These are phyloP conservation scores for Rauvolfia tetraphylla DNA, from an alignment of 257 asterid species.

Conservation along the genomic window DNA sequence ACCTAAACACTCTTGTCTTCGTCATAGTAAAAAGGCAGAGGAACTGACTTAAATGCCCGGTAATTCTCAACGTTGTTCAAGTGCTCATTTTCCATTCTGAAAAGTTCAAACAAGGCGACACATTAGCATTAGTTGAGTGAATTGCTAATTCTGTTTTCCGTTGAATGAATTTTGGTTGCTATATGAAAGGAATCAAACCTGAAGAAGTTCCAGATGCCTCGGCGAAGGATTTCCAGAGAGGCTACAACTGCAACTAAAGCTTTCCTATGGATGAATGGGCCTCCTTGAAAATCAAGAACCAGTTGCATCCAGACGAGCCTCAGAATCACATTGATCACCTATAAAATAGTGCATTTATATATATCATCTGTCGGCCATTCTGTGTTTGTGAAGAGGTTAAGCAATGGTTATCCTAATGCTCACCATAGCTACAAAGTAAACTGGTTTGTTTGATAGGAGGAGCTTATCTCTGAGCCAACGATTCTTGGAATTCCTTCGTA, in stretches of 20 bases:
- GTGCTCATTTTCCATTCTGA: slow-evolving; percentile 83
- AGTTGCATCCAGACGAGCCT: slow-evolving; percentile 94
- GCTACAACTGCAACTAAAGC: slow-evolving; percentile 61
- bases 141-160: background rate
- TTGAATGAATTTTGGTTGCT: background rate
- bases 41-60: slow-evolving; percentile 67
- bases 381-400: background rate
- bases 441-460: slow-evolving; percentile 51
- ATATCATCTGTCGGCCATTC: background rate
- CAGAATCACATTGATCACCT: slow-evolving; percentile 60
- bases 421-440: slow-evolving; percentile 74
- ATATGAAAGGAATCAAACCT: slow-evolving; percentile 36
- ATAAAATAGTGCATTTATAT: background rate
- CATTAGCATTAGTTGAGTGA: slow-evolving; percentile 16
- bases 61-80: slow-evolving; percentile 73
- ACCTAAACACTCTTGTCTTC: slow-evolving; percentile 37
- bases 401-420: slow-evolving; percentile 16
- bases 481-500: slow-evolving; percentile 49
- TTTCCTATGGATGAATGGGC: slow-evolving; percentile 45
- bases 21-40: slow-evolving; percentile 74
- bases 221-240: slow-evolving; percentile 74
- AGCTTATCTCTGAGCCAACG: slow-evolving; percentile 86
- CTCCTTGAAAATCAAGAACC: slow-evolving; percentile 47
- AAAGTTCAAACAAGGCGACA: slow-evolving; percentile 28
- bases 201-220: slow-evolving; percentile 91